These are phyloP conservation scores for Lomentospora prolificans DNA, from an alignment of 2,329 filamentous ascomycete genomes.

Conservation along the genomic window DNA sequence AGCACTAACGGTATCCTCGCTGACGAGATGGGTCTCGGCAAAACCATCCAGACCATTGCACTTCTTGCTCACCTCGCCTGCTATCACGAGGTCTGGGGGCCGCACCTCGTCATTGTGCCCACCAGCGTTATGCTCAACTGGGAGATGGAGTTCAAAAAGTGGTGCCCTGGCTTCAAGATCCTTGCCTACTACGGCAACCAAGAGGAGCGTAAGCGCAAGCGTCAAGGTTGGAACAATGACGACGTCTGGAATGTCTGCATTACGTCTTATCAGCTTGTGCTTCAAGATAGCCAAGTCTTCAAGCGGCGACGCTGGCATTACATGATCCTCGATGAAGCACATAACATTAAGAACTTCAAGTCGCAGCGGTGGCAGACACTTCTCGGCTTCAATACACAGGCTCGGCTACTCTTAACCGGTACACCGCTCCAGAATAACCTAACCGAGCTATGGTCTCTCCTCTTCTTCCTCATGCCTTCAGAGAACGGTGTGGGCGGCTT, in stretches of 20 bases:
- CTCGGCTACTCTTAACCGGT: constrained; percentile 79
- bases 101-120: constrained; percentile 89
- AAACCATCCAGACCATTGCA: constrained; percentile 96
- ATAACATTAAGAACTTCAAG: constrained; percentile 99
- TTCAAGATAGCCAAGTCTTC: constrained; percentile 90
- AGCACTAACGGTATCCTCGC: constrained; percentile 93
- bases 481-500: constrained; percentile 82
- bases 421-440: constrained; percentile 96
- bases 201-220: constrained; percentile 84
- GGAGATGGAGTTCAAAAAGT: constrained; percentile 99
- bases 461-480: constrained; percentile 94
- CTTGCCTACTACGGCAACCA: constrained; percentile 92
- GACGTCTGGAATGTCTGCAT: constrained; percentile 96
- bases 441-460: constrained; percentile 89
- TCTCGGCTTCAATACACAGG: constrained; percentile 83
- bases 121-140: constrained; percentile 99
- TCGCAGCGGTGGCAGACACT: constrained; percentile 95
- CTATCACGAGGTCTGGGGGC: constrained; percentile 85
- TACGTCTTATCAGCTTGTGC: constrained; percentile 91
- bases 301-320: constrained; percentile 93
- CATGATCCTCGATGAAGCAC: constrained; percentile 94
- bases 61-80: constrained; percentile 87
- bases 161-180: constrained; percentile 95
- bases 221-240: constrained; percentile 86
- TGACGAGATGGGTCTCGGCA: constrained; percentile 97